phyloP scores from a whole-genome alignment of 352 stramenopile species.

The Aphanomyces astaci region DNA sequence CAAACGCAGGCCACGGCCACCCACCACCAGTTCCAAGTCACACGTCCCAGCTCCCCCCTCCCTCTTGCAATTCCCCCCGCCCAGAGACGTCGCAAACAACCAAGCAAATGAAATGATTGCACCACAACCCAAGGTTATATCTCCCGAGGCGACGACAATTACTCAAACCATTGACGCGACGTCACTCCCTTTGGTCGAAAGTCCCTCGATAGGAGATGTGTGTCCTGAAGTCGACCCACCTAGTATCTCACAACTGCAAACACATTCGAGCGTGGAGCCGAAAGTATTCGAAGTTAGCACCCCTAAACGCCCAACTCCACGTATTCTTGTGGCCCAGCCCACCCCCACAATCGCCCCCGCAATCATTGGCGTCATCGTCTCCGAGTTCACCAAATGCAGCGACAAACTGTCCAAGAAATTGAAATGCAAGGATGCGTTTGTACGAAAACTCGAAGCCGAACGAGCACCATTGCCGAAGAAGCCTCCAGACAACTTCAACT shows the following conservation, averaged over 20 bases:
- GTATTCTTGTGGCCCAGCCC: too few species aligned
- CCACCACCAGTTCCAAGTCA: background rate
- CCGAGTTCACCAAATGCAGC: background rate
- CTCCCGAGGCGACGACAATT: too few species aligned
- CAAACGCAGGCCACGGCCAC: background rate
- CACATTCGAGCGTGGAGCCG: too few species aligned
- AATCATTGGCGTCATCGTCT: background rate
- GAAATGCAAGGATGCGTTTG: background rate
- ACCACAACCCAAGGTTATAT: too few species aligned
- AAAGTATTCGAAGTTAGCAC: too few species aligned
- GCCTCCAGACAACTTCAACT: too few species aligned
- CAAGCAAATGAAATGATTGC: background rate
- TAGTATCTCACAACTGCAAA: too few species aligned
- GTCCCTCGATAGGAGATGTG: too few species aligned
- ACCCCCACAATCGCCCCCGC: background rate
- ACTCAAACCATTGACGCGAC: too few species aligned
- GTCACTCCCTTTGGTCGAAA: too few species aligned
- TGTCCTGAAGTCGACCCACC: background rate
- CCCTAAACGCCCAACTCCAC: too few species aligned
- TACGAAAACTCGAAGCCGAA: background rate
- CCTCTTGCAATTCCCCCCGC: background rate
- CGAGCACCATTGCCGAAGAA: background rate
- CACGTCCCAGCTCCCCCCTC: background rate
- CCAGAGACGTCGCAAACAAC: background rate
- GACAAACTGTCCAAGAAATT: background rate